These are phyloP conservation scores for Vitis hybrid DNA, from an alignment of 177 flowering plant species.

Conservation along the genomic window DNA sequence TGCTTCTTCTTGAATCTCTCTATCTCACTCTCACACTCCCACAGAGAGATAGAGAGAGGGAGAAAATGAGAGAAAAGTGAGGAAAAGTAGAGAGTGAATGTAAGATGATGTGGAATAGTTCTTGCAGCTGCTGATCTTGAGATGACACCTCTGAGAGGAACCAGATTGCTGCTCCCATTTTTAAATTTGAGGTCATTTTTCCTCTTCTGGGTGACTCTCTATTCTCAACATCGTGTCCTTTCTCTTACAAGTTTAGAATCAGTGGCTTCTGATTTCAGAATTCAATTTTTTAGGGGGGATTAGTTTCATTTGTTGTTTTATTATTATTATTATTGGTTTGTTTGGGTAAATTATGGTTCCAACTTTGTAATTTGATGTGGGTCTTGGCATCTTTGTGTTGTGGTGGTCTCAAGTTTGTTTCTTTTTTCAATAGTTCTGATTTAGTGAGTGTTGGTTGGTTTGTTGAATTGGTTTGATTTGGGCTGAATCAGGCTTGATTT, in stretches of 20 bases:
- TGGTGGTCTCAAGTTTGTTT: constrained; percentile 1
- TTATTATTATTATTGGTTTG: not conserved
- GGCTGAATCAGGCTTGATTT: too few species aligned
- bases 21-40: not conserved
- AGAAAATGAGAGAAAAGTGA: not conserved
- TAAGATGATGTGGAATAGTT: constrained; percentile 13
- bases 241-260: not conserved
- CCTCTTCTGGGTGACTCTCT: not conserved
- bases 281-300: not conserved
- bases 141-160: constrained; percentile 80
- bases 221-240: not conserved
- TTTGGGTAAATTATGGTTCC: not conserved
- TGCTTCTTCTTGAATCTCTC: constrained; percentile 7
- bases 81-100: not conserved
- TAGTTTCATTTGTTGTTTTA: not conserved
- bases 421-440: not conserved
- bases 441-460: too few species aligned
- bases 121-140: constrained; percentile 3
- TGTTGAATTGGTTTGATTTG: too few species aligned
- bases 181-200: constrained; percentile 64
- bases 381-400: not conserved
- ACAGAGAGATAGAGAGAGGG: not conserved
- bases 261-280: too few species aligned
- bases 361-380: too few species aligned
- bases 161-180: constrained; percentile 58